Percentiles rank a stretch among this genome's conserved stretches.
Conservation (phyloP, 805 yeast genomes). For the Kodamaea laetipori region DNA sequence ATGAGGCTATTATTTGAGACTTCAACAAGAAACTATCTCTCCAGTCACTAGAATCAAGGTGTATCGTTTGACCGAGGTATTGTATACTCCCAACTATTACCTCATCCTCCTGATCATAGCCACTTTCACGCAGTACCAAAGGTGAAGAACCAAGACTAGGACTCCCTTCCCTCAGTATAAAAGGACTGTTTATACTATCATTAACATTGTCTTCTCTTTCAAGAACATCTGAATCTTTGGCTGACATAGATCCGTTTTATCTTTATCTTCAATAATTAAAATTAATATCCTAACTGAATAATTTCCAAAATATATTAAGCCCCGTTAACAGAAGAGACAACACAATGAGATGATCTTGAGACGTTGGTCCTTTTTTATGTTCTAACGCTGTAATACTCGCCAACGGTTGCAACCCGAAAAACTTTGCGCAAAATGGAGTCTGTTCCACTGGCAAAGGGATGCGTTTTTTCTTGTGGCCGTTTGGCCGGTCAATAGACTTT, state of each 20-base stretch:
- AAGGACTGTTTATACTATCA: background rate
- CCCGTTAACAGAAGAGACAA: too few relatives aligned
- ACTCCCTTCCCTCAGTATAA: background rate
- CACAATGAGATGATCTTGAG: too few relatives aligned
- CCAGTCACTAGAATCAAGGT: constrained; percentile 44
- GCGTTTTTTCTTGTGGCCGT: too few relatives aligned
- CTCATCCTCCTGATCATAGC: background rate
- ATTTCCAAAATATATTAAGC: too few relatives aligned
- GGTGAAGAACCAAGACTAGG: background rate
- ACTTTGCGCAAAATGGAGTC: too few relatives aligned
- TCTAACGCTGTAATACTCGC: too few relatives aligned
- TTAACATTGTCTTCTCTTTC: background rate
- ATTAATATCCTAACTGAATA: too few relatives aligned
- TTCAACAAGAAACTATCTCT: constrained; percentile 38
- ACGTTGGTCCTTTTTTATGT: too few relatives aligned
- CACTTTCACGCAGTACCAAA: background rate
- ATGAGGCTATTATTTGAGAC: constrained; percentile 45
- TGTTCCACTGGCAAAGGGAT: too few relatives aligned
- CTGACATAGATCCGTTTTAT: background rate
- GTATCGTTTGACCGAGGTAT: constrained; percentile 27
- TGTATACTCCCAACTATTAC: background rate
- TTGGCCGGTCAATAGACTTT: too few relatives aligned
- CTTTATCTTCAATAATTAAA: background rate
- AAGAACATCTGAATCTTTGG: background rate
- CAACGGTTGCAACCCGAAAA: too few relatives aligned